These are phyloP conservation scores for Xylaria sp. DNA, from an alignment of 2,329 filamentous ascomycete species.

Conservation along the genomic window DNA sequence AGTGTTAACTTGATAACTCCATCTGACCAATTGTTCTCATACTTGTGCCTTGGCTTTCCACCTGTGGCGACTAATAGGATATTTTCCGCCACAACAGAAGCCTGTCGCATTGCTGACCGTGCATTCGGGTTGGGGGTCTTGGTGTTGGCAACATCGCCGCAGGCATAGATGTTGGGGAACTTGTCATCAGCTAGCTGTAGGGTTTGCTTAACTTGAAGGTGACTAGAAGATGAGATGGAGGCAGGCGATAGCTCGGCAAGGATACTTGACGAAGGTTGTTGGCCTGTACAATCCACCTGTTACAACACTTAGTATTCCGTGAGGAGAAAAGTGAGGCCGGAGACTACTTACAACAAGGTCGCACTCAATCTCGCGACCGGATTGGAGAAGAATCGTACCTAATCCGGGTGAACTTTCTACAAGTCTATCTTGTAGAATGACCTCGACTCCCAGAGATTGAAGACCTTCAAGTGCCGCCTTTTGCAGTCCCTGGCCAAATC, in stretches of 20 bases:
- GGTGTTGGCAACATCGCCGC: conserved; percentile 21
- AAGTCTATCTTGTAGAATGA: conserved; percentile 16
- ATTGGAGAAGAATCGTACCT: conserved; percentile 9
- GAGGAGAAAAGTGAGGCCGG: neutral
- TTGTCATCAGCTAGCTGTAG: conserved; percentile 8
- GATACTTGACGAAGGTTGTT: conserved; percentile 7
- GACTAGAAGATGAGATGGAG: conserved; percentile 15
- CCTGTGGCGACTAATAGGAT: neutral
- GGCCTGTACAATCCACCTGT: conserved; percentile 17
- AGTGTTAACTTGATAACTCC: conserved; percentile 18
- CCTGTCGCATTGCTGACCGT: conserved; percentile 18
- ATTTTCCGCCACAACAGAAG: conserved; percentile 21
- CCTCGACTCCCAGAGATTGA: conserved; percentile 14
- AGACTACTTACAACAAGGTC: conserved; percentile 15
- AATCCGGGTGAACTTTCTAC: neutral
- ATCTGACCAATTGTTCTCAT: conserved; percentile 16
- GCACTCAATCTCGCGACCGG: conserved; percentile 19
- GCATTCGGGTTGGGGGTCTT: conserved; percentile 21
- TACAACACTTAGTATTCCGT: neutral
- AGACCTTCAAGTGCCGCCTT: conserved; percentile 14
- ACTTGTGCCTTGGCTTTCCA: conserved; percentile 1
- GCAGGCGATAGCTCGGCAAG: conserved; percentile 3
- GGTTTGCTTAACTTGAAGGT: conserved; percentile 15
- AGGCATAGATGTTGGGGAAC: conserved; percentile 18
- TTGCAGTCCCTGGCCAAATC: conserved; percentile 18